Base-by-base conservation (phyloP, 768 basidiomycete genomes). In the Neoboletus magnificus region DNA sequence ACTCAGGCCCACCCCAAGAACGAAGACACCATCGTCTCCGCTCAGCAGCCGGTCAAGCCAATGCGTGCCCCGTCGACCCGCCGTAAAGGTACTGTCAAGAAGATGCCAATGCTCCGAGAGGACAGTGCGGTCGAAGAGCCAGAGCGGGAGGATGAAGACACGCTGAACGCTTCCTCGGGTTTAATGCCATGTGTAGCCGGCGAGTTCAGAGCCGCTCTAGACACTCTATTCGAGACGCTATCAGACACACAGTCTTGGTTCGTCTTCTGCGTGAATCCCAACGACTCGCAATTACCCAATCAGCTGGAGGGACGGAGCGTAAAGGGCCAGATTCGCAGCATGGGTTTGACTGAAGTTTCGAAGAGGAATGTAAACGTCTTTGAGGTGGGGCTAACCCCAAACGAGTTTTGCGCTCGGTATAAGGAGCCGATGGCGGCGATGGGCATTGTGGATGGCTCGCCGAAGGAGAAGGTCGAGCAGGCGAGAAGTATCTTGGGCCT, bases 11-110 rank as follows among this genome's bases (percentile, higher is more conserved):
- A 98, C 66, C 94, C 96, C 0, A 77, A 87, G 58, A 88, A 95
- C 63, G 93, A 98, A 64, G 94, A 96, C 48, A 97, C 95, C 0
- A 95, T 98, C 57, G 95, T 98, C 16, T 83, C 93, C 6, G 94
- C 93, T 0, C 93, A 94, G 67, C 94, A 97, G 69, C 85, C 86
- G 35, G 86, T 93, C 60, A 93, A 95, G 71, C 96, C 96, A 0
- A 92, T 97, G 86, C 85, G 95, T 10, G 85, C 90, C 0, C 95
- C 95, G 0, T 96, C 93, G 0, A 96, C 88, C 0, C 79, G 92
- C 45, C 81, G 93, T 54, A 93, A 93, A 72, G 81, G 80, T 22
- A 84, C 87, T 0, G 71, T 90, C 56, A 84, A 83, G 63, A 82
- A 87, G 20, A 67, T 73, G 63, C 60, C 66, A 3, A 54, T 57